Evolutionary conservation across 495 filamentous ascomycete species (phyloP).

Genomic region (Podospora fimiseda): DNA sequence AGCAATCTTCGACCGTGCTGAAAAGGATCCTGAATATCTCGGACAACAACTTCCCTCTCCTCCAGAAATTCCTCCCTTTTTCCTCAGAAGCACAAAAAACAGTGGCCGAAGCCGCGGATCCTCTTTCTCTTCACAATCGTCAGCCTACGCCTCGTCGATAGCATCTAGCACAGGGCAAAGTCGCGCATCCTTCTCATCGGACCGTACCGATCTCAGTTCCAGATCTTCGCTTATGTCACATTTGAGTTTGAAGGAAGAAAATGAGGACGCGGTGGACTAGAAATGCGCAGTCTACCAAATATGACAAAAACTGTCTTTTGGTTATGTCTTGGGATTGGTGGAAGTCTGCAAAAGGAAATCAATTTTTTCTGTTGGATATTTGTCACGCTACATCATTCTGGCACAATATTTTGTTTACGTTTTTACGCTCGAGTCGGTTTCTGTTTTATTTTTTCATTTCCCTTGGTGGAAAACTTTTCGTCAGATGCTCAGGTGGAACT

Average conservation of each 20-base stretch:
- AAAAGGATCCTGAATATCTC: neutral
- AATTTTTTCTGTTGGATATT: no score
- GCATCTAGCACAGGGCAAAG: no score
- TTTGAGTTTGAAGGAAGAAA: neutral
- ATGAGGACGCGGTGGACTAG: neutral
- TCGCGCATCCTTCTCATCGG: no score
- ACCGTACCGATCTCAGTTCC: no score
- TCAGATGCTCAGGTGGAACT: no score
- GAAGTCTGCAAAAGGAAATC: no score
- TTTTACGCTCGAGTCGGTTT: no score
- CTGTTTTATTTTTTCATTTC: no score
- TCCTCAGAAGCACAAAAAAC: neutral
- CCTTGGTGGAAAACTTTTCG: no score
- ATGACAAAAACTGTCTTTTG: slow-evolving; percentile 1
- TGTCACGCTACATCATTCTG: no score
- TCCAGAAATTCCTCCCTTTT: neutral
- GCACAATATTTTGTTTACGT: no score
- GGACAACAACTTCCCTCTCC: neutral
- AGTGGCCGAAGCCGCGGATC: neutral
- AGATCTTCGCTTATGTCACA: neutral
- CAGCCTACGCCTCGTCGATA: neutral
- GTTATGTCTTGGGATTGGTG: neutral
- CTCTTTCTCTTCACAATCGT: neutral
- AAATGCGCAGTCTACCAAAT: neutral
- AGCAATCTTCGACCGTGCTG: neutral